Conservation (phyloP, 352 stramenopile genomes). For the Globisporangium barbulae region DNA sequence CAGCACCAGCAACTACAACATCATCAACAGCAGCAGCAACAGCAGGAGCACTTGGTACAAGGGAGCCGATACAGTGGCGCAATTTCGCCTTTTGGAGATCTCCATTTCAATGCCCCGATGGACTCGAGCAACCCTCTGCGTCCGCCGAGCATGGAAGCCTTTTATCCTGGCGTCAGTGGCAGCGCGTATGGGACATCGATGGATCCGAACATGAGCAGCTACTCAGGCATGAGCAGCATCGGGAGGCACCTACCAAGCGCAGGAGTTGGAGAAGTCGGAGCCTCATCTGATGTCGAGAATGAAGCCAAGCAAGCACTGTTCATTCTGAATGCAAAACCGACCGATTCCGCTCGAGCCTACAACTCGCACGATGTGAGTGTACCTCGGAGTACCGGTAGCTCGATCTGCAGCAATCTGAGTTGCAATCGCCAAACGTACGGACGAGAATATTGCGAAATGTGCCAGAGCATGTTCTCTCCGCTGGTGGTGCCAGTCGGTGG, state of each 20-base stretch:
- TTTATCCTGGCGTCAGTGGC: constrained; percentile 3
- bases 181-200: constrained; percentile 4
- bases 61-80: constrained; percentile 9
- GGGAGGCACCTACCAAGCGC: neutral
- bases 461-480: constrained; percentile 56
- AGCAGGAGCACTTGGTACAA: constrained; percentile 18
- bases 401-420: constrained; percentile 51
- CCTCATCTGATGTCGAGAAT: constrained; percentile 18
- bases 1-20: neutral
- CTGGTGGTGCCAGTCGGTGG: constrained; percentile 38
- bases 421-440: constrained; percentile 53
- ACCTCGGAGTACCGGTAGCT: neutral
- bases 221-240: neutral
- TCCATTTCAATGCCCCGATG: constrained; percentile 8
- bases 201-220: constrained; percentile 1
- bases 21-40: constrained; percentile 17
- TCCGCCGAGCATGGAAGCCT: constrained; percentile 9
- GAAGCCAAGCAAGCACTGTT: constrained; percentile 30
- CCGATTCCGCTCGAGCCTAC: constrained; percentile 10
- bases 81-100: constrained; percentile 11
- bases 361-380: constrained; percentile 18
- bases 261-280: neutral
- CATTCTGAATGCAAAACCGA: constrained; percentile 20
- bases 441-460: constrained; percentile 56
- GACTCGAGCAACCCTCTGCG: constrained; percentile 1